These are phyloP conservation scores for Torulaspora quercuum DNA, from an alignment of 805 yeast genomes.

Conservation along the genomic window DNA sequence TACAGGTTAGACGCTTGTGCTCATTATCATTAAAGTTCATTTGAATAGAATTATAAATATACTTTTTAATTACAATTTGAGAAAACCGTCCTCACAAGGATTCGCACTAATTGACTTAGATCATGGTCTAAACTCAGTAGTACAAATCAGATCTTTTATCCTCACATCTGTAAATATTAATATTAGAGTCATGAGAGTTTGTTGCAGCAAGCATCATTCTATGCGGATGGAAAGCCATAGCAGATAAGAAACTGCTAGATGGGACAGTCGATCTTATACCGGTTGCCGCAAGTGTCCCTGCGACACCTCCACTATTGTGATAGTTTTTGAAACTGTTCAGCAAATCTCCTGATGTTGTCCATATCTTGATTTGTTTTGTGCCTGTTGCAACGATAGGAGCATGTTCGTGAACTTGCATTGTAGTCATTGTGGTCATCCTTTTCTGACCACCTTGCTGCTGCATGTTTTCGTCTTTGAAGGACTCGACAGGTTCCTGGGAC, in stretches of 20 bases:
- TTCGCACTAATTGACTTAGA: no score
- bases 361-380: constrained; percentile 68
- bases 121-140: no score
- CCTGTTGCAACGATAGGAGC: constrained; percentile 94
- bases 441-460: constrained; percentile 34
- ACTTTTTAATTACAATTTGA: neutral
- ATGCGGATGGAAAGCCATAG: constrained; percentile 85
- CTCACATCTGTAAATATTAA: constrained; percentile 58
- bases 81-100: no score
- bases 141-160: constrained; percentile 28
- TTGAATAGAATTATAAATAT: constrained; percentile 4
- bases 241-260: constrained; percentile 51
- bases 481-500: constrained; percentile 60
- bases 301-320: constrained; percentile 33
- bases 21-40: no score
- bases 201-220: constrained; percentile 88
- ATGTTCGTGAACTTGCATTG: constrained; percentile 87
- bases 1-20: no score
- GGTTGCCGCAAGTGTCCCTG: constrained; percentile 34
- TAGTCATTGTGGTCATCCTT: constrained; percentile 44
- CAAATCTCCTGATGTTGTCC: constrained; percentile 81
- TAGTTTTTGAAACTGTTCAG: constrained; percentile 55
- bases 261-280: constrained; percentile 32
- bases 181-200: constrained; percentile 70
- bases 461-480: constrained; percentile 52